These are phyloP conservation scores for Tilletia walkeri DNA, from an alignment of 1,284 basidiomycete genomes.

Conservation along the genomic window DNA sequence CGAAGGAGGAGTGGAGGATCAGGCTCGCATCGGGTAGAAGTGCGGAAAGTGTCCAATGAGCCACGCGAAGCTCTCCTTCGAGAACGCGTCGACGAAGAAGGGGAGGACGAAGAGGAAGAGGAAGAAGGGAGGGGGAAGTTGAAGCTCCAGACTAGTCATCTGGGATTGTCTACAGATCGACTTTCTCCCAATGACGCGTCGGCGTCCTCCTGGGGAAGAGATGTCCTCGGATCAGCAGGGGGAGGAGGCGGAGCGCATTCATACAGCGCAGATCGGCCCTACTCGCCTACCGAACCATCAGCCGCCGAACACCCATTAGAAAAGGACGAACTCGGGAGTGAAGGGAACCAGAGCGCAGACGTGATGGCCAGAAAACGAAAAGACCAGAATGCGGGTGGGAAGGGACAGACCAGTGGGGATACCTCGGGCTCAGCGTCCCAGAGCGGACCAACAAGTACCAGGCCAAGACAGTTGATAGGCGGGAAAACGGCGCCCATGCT, in stretches of 20 bases:
- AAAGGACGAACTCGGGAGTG: too few species aligned
- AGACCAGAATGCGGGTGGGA: too few species aligned
- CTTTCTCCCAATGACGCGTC: not conserved
- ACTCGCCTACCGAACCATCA: constrained; percentile 33
- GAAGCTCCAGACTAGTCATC: not conserved
- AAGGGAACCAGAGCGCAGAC: too few species aligned
- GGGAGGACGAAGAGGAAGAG: constrained; percentile 21
- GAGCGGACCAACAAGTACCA: not conserved
- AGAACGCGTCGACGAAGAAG: not conserved
- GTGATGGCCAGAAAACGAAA: too few species aligned
- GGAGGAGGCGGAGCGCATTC: not conserved
- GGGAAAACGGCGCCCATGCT: constrained; percentile 1
- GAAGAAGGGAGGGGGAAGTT: not conserved
- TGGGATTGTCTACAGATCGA: constrained; percentile 8
- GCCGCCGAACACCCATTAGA: not conserved
- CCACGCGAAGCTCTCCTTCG: not conserved
- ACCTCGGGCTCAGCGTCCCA: not conserved
- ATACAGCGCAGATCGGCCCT: constrained; percentile 30
- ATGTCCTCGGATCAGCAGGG: not conserved
- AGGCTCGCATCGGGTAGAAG: constrained; percentile 14
- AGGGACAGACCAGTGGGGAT: too few species aligned
- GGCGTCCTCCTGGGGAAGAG: not conserved
- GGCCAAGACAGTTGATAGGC: not conserved
- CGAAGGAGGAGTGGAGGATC: constrained; percentile 8
- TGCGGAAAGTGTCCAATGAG: constrained; percentile 14